A percentile compares a stretch with the other conserved stretches of the same genome.
These are phyloP conservation scores for Huntiella savannae DNA, from an alignment of 2,329 filamentous ascomycete genomes.

Conservation along the genomic window DNA sequence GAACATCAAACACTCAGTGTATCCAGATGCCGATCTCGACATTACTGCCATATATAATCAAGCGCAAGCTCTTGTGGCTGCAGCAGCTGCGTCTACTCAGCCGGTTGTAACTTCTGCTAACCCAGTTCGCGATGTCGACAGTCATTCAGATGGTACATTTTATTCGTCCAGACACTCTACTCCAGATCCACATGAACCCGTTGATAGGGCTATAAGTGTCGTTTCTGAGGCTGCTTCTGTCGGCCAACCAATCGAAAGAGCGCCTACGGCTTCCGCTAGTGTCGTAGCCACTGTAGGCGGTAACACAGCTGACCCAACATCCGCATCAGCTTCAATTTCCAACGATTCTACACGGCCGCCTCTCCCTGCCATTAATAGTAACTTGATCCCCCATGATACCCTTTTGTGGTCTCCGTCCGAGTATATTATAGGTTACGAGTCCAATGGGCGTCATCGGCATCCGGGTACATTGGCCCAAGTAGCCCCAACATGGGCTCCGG, in stretches of 20 bases:
- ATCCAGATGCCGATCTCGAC: slow-evolving; percentile 31
- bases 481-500: too few species aligned
- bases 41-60: slow-evolving; percentile 53
- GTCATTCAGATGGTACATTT: slow-evolving; percentile 54
- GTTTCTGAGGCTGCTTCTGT: slow-evolving; percentile 9
- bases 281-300: neutral
- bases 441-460: neutral
- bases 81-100: slow-evolving; percentile 7
- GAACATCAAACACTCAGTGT: slow-evolving; percentile 21
- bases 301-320: neutral
- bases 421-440: slow-evolving; percentile 3
- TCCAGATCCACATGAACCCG: slow-evolving; percentile 27
- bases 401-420: slow-evolving; percentile 3
- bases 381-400: slow-evolving; percentile 8
- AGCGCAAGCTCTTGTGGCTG: slow-evolving; percentile 49
- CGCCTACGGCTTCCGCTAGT: neutral
- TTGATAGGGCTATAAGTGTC: slow-evolving; percentile 9
- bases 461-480: too few species aligned
- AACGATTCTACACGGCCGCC: slow-evolving; percentile 4
- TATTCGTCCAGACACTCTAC: slow-evolving; percentile 91
- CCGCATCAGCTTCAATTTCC: slow-evolving; percentile 4
- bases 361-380: slow-evolving; percentile 8
- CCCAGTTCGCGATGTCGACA: slow-evolving; percentile 11
- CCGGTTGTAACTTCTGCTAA: slow-evolving; percentile 32
- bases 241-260: slow-evolving; percentile 4